Evolutionary conservation across 371 early-diverging fungal genomes (phyloP).

Genomic region (Saksenaea oblongispora): DNA sequence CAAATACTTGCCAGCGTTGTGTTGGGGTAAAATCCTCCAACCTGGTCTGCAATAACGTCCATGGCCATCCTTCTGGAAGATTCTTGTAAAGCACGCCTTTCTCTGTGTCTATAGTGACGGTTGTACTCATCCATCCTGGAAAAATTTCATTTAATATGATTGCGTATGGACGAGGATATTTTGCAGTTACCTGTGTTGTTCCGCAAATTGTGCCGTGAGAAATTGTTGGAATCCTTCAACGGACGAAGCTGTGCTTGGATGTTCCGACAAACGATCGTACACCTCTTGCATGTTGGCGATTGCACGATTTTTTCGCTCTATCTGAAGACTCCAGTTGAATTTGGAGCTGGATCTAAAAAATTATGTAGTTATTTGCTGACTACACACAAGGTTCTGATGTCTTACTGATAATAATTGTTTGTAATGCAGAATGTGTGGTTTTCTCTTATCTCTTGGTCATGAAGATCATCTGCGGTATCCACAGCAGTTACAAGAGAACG

Average conservation of each 20-base stretch:
- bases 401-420: background rate
- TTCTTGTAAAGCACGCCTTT: too few species aligned
- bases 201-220: background rate
- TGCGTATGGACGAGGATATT: background rate
- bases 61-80: background rate
- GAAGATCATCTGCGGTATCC: too few species aligned
- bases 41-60: background rate
- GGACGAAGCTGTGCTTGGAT: background rate
- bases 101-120: too few species aligned
- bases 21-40: background rate
- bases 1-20: background rate
- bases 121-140: too few species aligned
- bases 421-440: too few species aligned
- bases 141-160: background rate
- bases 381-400: background rate
- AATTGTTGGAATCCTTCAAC: background rate
- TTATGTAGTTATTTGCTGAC: background rate
- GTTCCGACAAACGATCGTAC: background rate
- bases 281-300: background rate
- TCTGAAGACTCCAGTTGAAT: too few species aligned
- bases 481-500: background rate
- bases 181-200: background rate
- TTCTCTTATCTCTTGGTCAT: too few species aligned
- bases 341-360: background rate
- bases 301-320: too few species aligned